Evolutionary conservation across 1,139 yeast genomes (phyloP), one percentile per base, ranked within the genome.

Genomic region (Magnusiomyces sp.): DNA sequence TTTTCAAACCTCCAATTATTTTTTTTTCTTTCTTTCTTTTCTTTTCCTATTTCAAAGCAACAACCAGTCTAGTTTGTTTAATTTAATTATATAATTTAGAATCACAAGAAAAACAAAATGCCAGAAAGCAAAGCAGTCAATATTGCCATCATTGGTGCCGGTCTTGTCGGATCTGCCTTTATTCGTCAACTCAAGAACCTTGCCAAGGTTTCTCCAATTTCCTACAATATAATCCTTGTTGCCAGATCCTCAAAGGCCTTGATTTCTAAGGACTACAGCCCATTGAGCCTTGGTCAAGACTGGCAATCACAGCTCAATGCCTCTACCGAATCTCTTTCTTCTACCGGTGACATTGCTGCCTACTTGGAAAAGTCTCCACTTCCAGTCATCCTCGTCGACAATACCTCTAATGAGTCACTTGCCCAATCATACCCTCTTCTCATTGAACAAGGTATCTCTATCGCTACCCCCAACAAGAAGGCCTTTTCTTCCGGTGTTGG

Each of bases 401-500:
- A 92, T 75, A 92, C 99, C 45, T 88, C 97, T 34, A 86, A 82
- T 67, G 84, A 78, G 58, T 65, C 76, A 5, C 72, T 90, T 59
- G 95, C 97, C 40, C 74, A 77, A 43, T 75, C 77, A 49, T 94
- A 94, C 66, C 87, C 96, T 44, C 67, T 72, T 36, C 82, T 92
- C 61, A 72, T 90, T 55, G 70, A 76, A 58, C 78, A 75, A 55
- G 95, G 96, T 40, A 82, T 94, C 58, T 88, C 97, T 44, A 80
- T 92, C 61, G 98, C 97, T 32, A 92, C 98, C 42, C 98, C 99
- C 58, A 92, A 94, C 76, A 92, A 92, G 70, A 94, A 92, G 74
- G 98, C 95, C 0, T 92, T 92, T 62, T 89, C 97, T n/a, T 77
- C 92, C 40, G 83, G 80, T 50, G 70, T 85, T 56, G 68, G 73